A percentile compares a stretch with the other conserved stretches of the same genome.
Conservation (phyloP, 345 rosid genomes). For the Eucalyptus polyanthemos region DNA sequence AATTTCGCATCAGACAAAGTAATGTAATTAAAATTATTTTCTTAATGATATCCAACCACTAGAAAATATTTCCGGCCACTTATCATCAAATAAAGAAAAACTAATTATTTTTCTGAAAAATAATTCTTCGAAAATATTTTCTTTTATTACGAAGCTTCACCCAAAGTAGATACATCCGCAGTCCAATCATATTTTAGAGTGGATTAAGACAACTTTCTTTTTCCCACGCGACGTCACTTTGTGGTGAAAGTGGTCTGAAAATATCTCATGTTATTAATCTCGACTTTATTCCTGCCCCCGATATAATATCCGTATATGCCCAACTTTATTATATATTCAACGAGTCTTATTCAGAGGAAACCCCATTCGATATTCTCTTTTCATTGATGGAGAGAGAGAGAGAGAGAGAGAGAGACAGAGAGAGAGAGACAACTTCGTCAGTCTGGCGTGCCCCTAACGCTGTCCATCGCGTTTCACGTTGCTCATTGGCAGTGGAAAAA, state of each 20-base stretch:
- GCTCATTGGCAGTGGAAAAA: background rate
- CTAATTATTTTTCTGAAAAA: rapidly evolving
- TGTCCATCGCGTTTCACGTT: background rate
- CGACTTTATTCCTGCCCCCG: background rate
- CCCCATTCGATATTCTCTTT: background rate
- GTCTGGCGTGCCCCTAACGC: background rate
- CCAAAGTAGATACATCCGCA: background rate
- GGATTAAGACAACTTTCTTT: background rate
- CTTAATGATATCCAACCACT: background rate
- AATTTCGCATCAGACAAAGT: rapidly evolving
- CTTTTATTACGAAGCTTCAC: background rate
- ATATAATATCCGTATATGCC: background rate
- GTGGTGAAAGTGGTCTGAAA: background rate
- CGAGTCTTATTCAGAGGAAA: background rate
- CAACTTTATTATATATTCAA: background rate
- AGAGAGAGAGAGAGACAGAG: background rate
- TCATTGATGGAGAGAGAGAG: background rate
- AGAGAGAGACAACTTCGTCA: background rate
- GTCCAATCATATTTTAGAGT: background rate
- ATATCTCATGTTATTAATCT: background rate
- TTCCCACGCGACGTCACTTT: background rate
- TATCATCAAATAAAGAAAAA: background rate
- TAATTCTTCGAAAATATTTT: background rate
- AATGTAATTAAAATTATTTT: background rate
- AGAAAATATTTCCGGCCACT: rapidly evolving